Evolutionary conservation across 2,329 filamentous ascomycete species (phyloP).

Genomic region (Truncatella angustata): DNA sequence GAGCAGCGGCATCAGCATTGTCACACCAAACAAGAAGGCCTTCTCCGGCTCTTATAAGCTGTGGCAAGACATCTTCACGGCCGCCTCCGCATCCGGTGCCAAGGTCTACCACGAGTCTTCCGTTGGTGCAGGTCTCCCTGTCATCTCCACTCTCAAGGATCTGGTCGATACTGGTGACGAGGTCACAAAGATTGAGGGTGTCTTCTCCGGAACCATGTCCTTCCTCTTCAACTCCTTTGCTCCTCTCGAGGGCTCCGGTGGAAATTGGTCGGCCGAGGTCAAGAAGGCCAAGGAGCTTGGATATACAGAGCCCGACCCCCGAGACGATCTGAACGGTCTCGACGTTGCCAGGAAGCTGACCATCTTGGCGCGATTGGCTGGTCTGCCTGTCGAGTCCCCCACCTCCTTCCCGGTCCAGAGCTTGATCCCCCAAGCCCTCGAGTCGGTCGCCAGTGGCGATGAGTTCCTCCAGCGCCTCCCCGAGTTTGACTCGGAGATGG

Average conservation of each 20-base stretch:
- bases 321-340: slow-evolving; percentile 83
- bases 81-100: slow-evolving; percentile 68
- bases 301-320: slow-evolving; percentile 85
- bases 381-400: slow-evolving; percentile 77
- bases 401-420: slow-evolving; percentile 92
- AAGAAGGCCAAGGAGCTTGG: slow-evolving; percentile 88
- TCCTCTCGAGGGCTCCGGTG: slow-evolving; percentile 71
- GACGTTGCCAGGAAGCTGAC: slow-evolving; percentile 96
- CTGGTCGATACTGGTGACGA: slow-evolving; percentile 92
- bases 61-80: slow-evolving; percentile 83
- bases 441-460: slow-evolving; percentile 71
- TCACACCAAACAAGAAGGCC: slow-evolving; percentile 98
- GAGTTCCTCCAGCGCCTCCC: slow-evolving; percentile 83
- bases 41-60: slow-evolving; percentile 80
- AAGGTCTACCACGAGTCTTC: slow-evolving; percentile 95
- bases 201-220: slow-evolving; percentile 96
- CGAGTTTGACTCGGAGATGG: slow-evolving; percentile 86
- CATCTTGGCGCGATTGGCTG: slow-evolving; percentile 84
- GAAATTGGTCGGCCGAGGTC: slow-evolving; percentile 88
- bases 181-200: slow-evolving; percentile 89
- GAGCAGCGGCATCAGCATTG: slow-evolving; percentile 78
- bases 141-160: slow-evolving; percentile 91
- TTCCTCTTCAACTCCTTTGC: slow-evolving; percentile 98
- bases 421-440: slow-evolving; percentile 84
- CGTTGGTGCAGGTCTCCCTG: slow-evolving; percentile 87